Conservation (phyloP, 2,329 filamentous ascomycete genomes). For the Xylaria sp. region DNA sequence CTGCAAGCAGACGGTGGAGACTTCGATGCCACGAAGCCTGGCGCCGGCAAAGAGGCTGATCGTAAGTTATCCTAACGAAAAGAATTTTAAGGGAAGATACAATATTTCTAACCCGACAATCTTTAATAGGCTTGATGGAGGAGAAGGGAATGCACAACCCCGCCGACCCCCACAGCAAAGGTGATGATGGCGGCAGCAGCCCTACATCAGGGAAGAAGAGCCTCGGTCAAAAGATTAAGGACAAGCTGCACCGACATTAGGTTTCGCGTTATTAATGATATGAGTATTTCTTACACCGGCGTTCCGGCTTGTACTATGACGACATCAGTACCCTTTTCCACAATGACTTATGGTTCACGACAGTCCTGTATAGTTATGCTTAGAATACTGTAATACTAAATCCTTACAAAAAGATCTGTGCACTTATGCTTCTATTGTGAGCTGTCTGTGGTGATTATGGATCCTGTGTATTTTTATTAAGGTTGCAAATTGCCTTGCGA, state of each 20-base stretch:
- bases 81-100: background rate
- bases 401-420: background rate
- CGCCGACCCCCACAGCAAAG: slow-evolving; percentile 37
- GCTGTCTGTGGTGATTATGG: background rate
- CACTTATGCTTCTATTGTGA: background rate
- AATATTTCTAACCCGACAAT: slow-evolving; percentile 13
- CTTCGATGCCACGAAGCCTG: slow-evolving; percentile 72
- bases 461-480: no score
- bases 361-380: slow-evolving; percentile 3
- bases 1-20: slow-evolving; percentile 73
- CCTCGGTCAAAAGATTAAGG: slow-evolving; percentile 74
- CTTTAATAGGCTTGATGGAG: slow-evolving; percentile 61
- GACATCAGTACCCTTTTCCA: background rate
- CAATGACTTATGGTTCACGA: background rate
- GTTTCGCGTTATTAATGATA: background rate
- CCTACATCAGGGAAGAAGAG: slow-evolving; percentile 59
- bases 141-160: slow-evolving; percentile 59
- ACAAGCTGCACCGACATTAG: slow-evolving; percentile 69
- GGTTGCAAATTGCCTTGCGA: no score
- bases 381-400: slow-evolving; percentile 5
- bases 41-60: slow-evolving; percentile 74
- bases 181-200: slow-evolving; percentile 37
- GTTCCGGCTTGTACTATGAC: slow-evolving; percentile 8
- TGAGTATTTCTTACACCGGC: background rate
- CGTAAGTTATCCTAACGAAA: slow-evolving; percentile 58